Evolutionary conservation across 1,139 yeast genomes (phyloP), one percentile per base, ranked within the genome.

Genomic region (Pichia sp.): DNA sequence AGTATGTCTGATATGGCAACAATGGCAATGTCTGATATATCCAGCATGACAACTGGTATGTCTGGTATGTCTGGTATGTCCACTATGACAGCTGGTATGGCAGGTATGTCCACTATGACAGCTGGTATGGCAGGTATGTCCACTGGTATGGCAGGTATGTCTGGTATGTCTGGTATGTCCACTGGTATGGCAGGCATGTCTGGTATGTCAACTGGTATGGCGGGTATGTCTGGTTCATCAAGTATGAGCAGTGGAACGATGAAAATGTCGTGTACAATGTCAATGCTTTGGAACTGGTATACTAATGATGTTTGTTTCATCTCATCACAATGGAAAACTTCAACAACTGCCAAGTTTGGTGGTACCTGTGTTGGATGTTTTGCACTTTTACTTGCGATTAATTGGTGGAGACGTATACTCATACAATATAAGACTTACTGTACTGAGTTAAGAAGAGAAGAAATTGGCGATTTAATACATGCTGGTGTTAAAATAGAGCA

Each of bases 281-380:
- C 54, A 7, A 76, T 76, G 81, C 54, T 72, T 40, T 76, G 80
- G 80, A 76, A 76, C 59, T 76, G 80, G 80, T 61, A 71, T 51
- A 77, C 85, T 0, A 68, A 80, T 25, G 81, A 81, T 56, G 65
- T 80, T 4, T 82, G 88, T 58, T 80, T 82, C 56, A 69, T 82
- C 50, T 72, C 85, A n/a, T 64, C 63, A 36, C 65, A 79, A 30
- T 82, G 89, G 89, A 85, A 77, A 53, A 77, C 79, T 30, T 69
- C 66, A 24, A 68, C 82, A 1, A 66, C 64, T 41, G 83, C 81
- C 1, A 76, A 71, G 61, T 82, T 82, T 68, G 88, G 84, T 9
- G 88, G 87, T 12, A 71, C 85, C 0, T 82, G 88, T 64, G 69
- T 82, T 39, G 87, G 86, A 12, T 79, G 79, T 6, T 76, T 80